Base-by-base conservation (phyloP, 2,329 filamentous ascomycete species). In the Daldinia eschscholtzii region DNA sequence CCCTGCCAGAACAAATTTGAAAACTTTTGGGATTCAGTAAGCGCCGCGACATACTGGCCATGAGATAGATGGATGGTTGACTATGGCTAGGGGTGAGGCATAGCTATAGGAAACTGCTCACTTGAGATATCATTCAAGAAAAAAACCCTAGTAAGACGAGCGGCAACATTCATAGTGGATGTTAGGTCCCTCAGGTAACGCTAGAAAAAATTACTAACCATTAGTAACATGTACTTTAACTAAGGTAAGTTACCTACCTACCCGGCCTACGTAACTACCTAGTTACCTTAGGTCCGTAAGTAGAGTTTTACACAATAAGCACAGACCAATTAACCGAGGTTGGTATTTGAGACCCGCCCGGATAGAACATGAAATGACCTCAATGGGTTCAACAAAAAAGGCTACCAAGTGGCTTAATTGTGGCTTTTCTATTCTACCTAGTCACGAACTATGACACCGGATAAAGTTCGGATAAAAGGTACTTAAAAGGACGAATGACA, bases 1-100 rank as follows among this genome's bases (percentile, higher is more conserved):
- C 41, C 5, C 42, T 12, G 15, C 61, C n/a, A 18, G 55, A 65
- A 56, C 13, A 18, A 30, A 48, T 39, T 42, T 61, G 56, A 18
- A 28, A 53, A 35, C 15, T 37, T 58, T 48, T 60, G 4, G 37
- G 55, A 39, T 18, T 46, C 4, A 64, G 30, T 9, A 67, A 46
- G 33, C 26, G 35, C 35, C 67, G 44, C 26, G 64, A 41, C 6
- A 67, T n/a, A 23, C 35, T 20, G 5, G 18, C 12, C 6, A 39
- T 23, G 4, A 42, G 10, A 10, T 28, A 42, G 10, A 10, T 28
- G 57, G 18, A 52, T 33, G 26, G 28, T 30, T 13, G 35, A 33
- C 26, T 52, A 52, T 52, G 26, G 28, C 6, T 52, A 52, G 7
- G 15, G 46, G 15, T 18, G 28, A 33, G n/a, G 15, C 53, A 64